Base-by-base conservation (phyloP, 2,329 filamentous ascomycete genomes). In the Ascochyta pisi region DNA sequence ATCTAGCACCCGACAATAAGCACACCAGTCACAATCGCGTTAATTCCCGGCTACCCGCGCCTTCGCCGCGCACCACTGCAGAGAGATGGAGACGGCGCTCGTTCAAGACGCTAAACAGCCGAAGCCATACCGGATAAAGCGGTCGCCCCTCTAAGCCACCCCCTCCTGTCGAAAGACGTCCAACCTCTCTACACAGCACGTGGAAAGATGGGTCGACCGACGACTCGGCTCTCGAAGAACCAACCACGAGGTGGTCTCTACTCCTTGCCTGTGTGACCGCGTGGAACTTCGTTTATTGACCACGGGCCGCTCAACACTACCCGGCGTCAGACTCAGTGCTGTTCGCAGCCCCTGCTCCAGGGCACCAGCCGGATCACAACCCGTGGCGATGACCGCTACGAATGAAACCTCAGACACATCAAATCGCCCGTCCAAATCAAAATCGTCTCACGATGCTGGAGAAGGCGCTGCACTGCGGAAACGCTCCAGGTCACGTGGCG, bases 161-260 rank as follows among this genome's bases (percentile, higher is more conserved):
- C 54, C 54, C 54, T 57, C 54, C 43, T 37, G 49, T 29, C 43
- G 49, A 45, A 31, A 52, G 38, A 41, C 44, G 35, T 52, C 33
- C 49, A 26, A 44, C 54, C 39, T 53, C 27, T 57, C 44, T 53
- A 48, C 49, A 48, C 39, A 57, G 49, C 54, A 57, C 48, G 48
- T 57, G 54, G 49, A 48, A 49, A 45, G 27, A 57, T 57, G 54
- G 44, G 54, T 47, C 54, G 44, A 35, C 54, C 54, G 38, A 57
- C 44, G 33, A 48, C 54, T 44, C 49, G 49, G 54, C 54, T 48
- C 44, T 44, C 40, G 27, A 49, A 52, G 44, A 40, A 57, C 54
- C 49, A 57, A 57, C 49, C 49, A 57, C 43, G 33, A 51, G 39
- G 54, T 24, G 48, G 39, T 47, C 48, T 52, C 54, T 57, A 39